Percentiles rank a stretch among this genome's conserved stretches.
phyloP scores from a whole-genome alignment of 257 asterid species.

The Solanum paucissectum region DNA sequence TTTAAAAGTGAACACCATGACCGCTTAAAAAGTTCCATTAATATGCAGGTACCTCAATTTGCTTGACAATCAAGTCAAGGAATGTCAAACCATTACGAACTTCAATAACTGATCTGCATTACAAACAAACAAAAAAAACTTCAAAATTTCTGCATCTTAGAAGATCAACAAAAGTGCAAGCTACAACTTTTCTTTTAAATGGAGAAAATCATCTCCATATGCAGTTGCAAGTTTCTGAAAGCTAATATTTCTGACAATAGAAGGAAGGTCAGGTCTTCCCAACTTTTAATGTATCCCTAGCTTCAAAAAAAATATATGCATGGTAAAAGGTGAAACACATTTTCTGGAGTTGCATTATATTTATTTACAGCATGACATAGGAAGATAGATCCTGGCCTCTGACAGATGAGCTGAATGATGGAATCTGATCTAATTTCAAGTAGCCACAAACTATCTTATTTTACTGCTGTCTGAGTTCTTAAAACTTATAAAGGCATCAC shows the following conservation, averaged over 20 bases:
- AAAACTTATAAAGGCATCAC: background rate
- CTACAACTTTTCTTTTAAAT: background rate
- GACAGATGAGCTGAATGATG: background rate
- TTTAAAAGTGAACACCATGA: background rate
- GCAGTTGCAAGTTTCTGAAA: background rate
- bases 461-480: background rate
- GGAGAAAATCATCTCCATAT: background rate
- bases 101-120: constrained; percentile 91
- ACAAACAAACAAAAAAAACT: background rate
- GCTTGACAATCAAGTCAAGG: constrained; percentile 93
- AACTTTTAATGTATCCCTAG: background rate
- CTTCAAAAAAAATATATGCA: background rate
- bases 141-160: background rate
- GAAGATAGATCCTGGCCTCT: background rate
- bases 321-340: background rate
- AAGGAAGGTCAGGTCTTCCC: background rate
- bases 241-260: background rate
- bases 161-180: background rate
- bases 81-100: constrained; percentile 94
- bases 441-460: background rate
- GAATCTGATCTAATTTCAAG: background rate
- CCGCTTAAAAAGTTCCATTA: background rate
- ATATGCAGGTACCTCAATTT: constrained; percentile 66
- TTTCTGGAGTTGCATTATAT: background rate
- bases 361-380: background rate